Base-by-base conservation (phyloP, 768 basidiomycete genomes). In the Hortiboletus campestris region DNA sequence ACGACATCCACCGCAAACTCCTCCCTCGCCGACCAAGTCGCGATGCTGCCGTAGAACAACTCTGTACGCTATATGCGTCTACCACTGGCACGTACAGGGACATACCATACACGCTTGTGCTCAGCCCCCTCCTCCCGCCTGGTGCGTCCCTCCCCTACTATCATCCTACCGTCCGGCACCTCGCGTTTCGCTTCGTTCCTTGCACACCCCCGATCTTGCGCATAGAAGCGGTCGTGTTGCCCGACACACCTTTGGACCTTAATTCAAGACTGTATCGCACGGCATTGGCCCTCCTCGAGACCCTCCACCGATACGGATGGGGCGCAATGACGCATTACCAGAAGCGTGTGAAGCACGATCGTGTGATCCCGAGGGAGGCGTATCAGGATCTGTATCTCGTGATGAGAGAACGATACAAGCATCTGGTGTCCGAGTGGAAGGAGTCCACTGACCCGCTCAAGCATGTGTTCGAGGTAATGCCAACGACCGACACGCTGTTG, bases 321-420 rank as follows among this genome's bases (percentile, higher is more conserved):
- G 94, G 95, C 3, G 80, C 82, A 4, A 67, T 88, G 65, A 86
- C 84, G 2, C 83, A 88, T 52, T 98, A 96, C 75, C 81, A 84
- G 72, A 98, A 98, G 67, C 84, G 95, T 2, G 86, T 94, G 4
- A 61, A 76, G 2, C 96, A 98, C 64, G 96, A 98, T 69, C 78
- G 82, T 31, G 59, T 98, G 22, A 80, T 96, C 5, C 78, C 84
- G 0, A 76, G 89, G 17, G 90, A 93, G 53, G 63, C 70, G 1
- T 98, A 95, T 64, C 96, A 98, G 63, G 96, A 98, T 69, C 71
- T 95, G 11, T 98, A 98, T 62, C 82, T 94, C 25, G 63, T 84
- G 10, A 86, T 98, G 82, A 83, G 95, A 53, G 91, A 92, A 63
- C 78, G 90, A 12, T 85, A 97, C 72, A 89, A 88, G 61, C 81